Evolutionary conservation across 805 yeast species (phyloP).

Genomic region (Pichia membranifaciens): DNA sequence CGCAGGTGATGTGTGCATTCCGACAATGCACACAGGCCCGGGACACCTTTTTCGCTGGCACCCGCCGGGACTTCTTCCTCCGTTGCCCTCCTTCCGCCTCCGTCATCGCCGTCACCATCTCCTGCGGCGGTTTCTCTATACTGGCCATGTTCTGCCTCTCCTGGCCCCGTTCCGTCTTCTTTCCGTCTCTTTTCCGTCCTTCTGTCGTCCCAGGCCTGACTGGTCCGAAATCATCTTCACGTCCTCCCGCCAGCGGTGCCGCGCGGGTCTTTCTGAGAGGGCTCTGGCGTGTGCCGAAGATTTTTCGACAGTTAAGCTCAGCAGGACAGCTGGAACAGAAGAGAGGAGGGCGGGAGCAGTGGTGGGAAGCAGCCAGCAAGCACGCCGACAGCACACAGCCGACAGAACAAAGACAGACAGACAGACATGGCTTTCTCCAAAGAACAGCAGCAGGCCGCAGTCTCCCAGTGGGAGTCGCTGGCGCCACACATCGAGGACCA

Average conservation of each 20-base stretch:
- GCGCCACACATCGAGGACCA: slow-evolving; percentile 46
- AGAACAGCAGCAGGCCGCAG: slow-evolving; percentile 15
- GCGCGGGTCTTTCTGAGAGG: not conserved
- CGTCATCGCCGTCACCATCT: too few relatives aligned
- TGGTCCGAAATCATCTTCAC: too few relatives aligned
- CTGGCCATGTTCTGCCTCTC: too few relatives aligned
- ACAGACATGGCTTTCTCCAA: not conserved
- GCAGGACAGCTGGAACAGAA: too few relatives aligned
- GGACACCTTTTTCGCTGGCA: slow-evolving; percentile 57
- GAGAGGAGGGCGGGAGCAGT: not conserved
- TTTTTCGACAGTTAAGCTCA: not conserved
- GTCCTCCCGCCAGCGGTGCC: not conserved
- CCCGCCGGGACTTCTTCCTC: slow-evolving; percentile 19
- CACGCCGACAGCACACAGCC: not conserved
- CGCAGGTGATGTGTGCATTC: slow-evolving; percentile 88
- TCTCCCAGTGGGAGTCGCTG: slow-evolving; percentile 74
- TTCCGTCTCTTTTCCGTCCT: too few relatives aligned
- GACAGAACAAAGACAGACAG: not conserved
- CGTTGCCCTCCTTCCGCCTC: not conserved
- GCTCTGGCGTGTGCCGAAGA: not conserved
- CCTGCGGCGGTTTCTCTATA: too few relatives aligned
- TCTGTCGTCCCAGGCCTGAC: too few relatives aligned
- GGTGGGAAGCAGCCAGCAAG: not conserved
- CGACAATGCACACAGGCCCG: slow-evolving; percentile 92
- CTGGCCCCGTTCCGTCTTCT: too few relatives aligned